Evolutionary conservation across 2,329 filamentous ascomycete genomes (phyloP).

Genomic region (Erysiphe pisi): DNA sequence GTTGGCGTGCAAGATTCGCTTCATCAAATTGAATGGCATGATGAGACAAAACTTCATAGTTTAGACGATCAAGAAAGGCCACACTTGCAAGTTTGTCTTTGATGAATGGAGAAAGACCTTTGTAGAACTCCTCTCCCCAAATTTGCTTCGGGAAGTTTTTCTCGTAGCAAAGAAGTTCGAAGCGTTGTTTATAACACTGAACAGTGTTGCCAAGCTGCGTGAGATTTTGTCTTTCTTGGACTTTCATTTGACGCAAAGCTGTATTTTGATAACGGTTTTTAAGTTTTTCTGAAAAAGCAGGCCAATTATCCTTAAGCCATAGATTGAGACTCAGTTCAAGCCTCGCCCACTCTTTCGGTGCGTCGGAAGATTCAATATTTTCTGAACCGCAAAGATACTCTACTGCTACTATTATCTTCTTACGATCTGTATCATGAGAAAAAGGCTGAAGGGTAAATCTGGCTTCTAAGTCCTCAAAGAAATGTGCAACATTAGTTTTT

Average conservation of each 20-base stretch:
- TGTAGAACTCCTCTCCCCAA: not conserved
- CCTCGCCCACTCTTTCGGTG: not conserved
- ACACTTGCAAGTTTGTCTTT: conserved; percentile 17
- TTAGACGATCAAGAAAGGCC: no score
- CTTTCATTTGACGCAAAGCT: not conserved
- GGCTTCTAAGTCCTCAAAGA: not conserved
- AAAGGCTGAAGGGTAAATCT: not conserved
- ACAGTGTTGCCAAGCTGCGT: not conserved
- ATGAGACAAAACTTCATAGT: not conserved
- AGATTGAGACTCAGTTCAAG: not conserved
- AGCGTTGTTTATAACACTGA: not conserved
- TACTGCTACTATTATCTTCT: not conserved
- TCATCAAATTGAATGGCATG: conserved; percentile 10
- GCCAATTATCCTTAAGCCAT: not conserved
- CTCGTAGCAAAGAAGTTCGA: not conserved
- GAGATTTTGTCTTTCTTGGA: not conserved
- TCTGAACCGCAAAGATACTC: not conserved
- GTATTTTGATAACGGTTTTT: not conserved
- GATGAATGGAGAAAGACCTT: not conserved
- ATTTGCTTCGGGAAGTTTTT: not conserved
- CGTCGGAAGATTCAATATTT: not conserved
- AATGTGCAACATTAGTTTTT: not conserved
- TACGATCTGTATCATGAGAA: not conserved
- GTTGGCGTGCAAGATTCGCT: not conserved
- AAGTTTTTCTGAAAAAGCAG: not conserved